Percentiles rank a stretch among this genome's conserved stretches.
Conservation (phyloP, 2,329 filamentous ascomycete species). For the Westerdykella ornata region DNA sequence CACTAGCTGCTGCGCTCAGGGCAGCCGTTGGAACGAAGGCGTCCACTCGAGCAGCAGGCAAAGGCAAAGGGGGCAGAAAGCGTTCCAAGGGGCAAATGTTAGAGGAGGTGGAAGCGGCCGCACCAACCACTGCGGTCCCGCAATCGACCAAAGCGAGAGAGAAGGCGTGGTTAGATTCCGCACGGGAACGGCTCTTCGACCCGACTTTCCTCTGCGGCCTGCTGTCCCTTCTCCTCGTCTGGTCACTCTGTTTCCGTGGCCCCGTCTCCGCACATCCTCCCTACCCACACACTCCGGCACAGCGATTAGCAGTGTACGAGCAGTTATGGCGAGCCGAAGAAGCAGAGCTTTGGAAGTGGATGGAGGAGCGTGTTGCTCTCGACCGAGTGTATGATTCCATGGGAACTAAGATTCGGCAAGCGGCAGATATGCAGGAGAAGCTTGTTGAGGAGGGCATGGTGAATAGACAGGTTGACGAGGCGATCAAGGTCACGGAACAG, state of each 20-base stretch:
- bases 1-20: conserved; percentile 68
- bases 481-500: conserved; percentile 80
- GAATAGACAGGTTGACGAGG: conserved; percentile 67
- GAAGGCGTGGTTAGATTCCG: conserved; percentile 47
- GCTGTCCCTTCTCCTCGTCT: conserved; percentile 51
- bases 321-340: conserved; percentile 88
- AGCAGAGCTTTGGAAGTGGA: conserved; percentile 84
- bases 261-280: conserved; percentile 31
- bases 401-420: conserved; percentile 17
- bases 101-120: conserved; percentile 37
- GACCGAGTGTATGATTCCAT: conserved; percentile 43
- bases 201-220: conserved; percentile 65
- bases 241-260: conserved; percentile 29
- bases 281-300: conserved; percentile 44
- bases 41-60: conserved; percentile 42
- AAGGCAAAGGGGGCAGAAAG: conserved; percentile 51
- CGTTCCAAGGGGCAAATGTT: conserved; percentile 50
- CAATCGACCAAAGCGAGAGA: conserved; percentile 21
- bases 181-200: conserved; percentile 59
- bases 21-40: conserved; percentile 62
- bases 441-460: conserved; percentile 59
- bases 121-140: conserved; percentile 10
- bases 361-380: conserved; percentile 77
- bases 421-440: conserved; percentile 46
- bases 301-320: conserved; percentile 77